These are phyloP conservation scores for Pythium oligandrum DNA, from an alignment of 352 stramenopile species.

Conservation along the genomic window DNA sequence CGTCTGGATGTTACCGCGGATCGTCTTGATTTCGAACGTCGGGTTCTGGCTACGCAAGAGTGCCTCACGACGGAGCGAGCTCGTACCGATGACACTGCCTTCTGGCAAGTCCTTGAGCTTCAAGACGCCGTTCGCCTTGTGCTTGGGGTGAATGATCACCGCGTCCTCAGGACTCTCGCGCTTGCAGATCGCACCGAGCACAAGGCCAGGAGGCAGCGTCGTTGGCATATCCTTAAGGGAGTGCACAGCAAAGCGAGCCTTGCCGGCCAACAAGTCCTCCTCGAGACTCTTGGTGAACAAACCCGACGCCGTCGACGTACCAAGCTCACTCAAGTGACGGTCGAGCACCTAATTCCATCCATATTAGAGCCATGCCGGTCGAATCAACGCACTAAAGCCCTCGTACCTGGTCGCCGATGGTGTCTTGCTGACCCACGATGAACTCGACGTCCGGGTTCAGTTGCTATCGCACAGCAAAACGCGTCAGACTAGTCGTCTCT, in stretches of 20 bases:
- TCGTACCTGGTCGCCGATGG: conserved; percentile 69
- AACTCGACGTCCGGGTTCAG: conserved; percentile 64
- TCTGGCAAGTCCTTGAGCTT: conserved; percentile 54
- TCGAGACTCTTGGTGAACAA: conserved; percentile 90
- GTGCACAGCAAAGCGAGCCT: conserved; percentile 80
- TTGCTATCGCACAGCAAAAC: conserved; percentile 15
- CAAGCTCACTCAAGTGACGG: conserved; percentile 71
- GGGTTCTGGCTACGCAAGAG: conserved; percentile 62
- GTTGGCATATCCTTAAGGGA: conserved; percentile 90
- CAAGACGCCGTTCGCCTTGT: conserved; percentile 60
- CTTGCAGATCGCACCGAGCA: conserved; percentile 78
- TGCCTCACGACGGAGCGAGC: conserved; percentile 77
- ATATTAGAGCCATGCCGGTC: not conserved
- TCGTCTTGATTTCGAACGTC: conserved; percentile 74
- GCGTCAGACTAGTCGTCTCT: not conserved
- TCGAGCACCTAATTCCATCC: conserved; percentile 35
- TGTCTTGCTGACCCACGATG: conserved; percentile 75
- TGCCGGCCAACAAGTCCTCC: conserved; percentile 59
- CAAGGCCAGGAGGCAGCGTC: conserved; percentile 64
- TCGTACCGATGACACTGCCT: conserved; percentile 77
- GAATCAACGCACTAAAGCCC: not conserved
- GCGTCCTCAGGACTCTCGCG: conserved; percentile 81
- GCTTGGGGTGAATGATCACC: conserved; percentile 78
- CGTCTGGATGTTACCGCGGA: conserved; percentile 88
- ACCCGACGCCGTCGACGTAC: conserved; percentile 56